Base-by-base conservation (phyloP, 768 basidiomycete species). In the Cystobasidium tubakii region DNA sequence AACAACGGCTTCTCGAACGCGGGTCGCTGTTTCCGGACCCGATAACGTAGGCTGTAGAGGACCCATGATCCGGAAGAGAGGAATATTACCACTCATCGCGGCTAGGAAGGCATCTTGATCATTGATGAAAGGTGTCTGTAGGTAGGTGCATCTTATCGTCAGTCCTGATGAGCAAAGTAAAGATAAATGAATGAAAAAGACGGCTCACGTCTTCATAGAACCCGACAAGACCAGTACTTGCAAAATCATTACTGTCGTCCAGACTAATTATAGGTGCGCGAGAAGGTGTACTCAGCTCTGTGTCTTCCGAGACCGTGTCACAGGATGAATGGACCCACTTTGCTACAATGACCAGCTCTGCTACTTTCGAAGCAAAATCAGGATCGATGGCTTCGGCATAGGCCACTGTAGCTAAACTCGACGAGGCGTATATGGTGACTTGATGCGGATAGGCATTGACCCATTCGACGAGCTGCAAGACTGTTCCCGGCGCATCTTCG, bases 91-190 rank as follows among this genome's bases (percentile, higher is more conserved):
- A 17, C n/a, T n/a, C n/a, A 70, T 17, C 7, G 50, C 21, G 4
- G n/a, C 17, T 3, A 70, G 23, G 34, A 70, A 70, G 17, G 67
- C 67, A 13, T 70, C 67, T 29, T 54, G 67, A 55, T 70, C 67
- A 3, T 53, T 39, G 25, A 70, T n/a, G 53, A 70, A 70, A 13
- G 67, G 46, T 23, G 67, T 50, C 67, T 70, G 50, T 2, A 17
- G 54, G n/a, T 57, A n/a, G n/a, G n/a, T n/a, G n/a, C n/a, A n/a
- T n/a, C n/a, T n/a, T n/a, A n/a, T n/a, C n/a, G n/a, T n/a, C n/a
- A n/a, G n/a, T n/a, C n/a, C n/a, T n/a, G n/a, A 23, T 57, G 9
- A 31, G 31, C 7, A 57, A 13, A 7, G 54, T 31, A 21, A 7
- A 9, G 9, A 57, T 7, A 31, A 23, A 21, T 23, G 54, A 7